These are phyloP conservation scores for Colletotrichum agaves DNA, from an alignment of 2,329 filamentous ascomycete genomes.

Conservation along the genomic window DNA sequence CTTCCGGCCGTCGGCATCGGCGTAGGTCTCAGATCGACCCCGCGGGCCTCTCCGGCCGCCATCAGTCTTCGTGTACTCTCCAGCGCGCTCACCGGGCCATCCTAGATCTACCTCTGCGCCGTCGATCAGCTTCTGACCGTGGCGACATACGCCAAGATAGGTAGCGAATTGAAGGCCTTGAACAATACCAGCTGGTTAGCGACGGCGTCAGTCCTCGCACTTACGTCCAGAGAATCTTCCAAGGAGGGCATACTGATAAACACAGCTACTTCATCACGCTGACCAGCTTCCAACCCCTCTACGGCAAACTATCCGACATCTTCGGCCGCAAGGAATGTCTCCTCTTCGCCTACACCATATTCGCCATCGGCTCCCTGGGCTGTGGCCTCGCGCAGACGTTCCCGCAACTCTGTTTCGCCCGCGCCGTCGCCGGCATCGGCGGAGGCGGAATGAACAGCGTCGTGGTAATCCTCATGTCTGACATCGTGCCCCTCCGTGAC, in stretches of 20 bases:
- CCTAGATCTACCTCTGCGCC: constrained; percentile 76
- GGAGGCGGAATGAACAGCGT: constrained; percentile 79
- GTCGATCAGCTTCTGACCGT: constrained; percentile 83
- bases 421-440: constrained; percentile 66
- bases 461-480: constrained; percentile 75
- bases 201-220: constrained; percentile 47
- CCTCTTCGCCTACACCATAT: constrained; percentile 71
- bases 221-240: neutral
- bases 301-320: constrained; percentile 76
- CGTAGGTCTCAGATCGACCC: constrained; percentile 39
- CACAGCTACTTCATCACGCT: constrained; percentile 76
- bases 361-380: constrained; percentile 71
- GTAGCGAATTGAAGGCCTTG: constrained; percentile 78
- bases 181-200: constrained; percentile 83
- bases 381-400: constrained; percentile 74
- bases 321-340: constrained; percentile 76
- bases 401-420: constrained; percentile 71
- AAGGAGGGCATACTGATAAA: no score
- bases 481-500: constrained; percentile 75
- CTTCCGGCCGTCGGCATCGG: constrained; percentile 53
- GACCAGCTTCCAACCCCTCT: constrained; percentile 80
- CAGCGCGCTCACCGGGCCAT: neutral
- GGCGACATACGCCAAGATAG: constrained; percentile 81
- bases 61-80: neutral
- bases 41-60: neutral